Evolutionary conservation across 352 stramenopile species (phyloP).

Genomic region (Pythium inflatum): DNA sequence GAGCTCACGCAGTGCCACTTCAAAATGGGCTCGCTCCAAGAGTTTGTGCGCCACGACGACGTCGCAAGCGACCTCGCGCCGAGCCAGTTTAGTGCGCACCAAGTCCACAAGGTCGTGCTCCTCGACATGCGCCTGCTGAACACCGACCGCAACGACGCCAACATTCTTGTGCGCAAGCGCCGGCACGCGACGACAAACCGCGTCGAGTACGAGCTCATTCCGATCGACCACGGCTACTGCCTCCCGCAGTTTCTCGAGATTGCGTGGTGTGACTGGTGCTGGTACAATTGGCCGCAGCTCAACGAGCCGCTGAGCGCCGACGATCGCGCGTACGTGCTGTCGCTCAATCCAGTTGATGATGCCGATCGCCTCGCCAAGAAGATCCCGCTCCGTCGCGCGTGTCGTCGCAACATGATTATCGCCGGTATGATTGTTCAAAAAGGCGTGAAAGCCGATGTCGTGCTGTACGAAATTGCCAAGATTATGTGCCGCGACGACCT

Average conservation of each 20-base stretch:
- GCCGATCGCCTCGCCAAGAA: constrained; percentile 60
- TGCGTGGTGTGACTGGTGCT: constrained; percentile 98
- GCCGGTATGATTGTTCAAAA: constrained; percentile 80
- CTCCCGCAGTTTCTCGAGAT: constrained; percentile 96
- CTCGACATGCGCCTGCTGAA: constrained; percentile 98
- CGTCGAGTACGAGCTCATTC: constrained; percentile 93
- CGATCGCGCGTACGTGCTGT: constrained; percentile 68
- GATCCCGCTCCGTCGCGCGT: constrained; percentile 74
- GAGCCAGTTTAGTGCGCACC: constrained; percentile 84
- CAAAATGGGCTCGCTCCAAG: constrained; percentile 97
- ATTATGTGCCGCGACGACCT: constrained; percentile 88
- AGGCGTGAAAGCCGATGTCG: constrained; percentile 61
- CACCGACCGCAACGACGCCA: constrained; percentile 97
- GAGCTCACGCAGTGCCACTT: constrained; percentile 63
- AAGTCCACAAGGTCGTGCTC: constrained; percentile 99
- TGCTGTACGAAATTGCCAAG: constrained; percentile 75
- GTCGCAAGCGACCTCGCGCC: constrained; percentile 94
- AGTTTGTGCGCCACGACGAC: constrained; percentile 95
- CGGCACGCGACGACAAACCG: constrained; percentile 45
- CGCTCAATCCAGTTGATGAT: constrained; percentile 60
- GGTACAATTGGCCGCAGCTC: constrained; percentile 97
- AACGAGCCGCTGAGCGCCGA: constrained; percentile 63
- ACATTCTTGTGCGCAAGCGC: constrained; percentile 94
- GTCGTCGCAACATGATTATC: constrained; percentile 82
- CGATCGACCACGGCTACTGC: constrained; percentile 99